Evolutionary conservation across 305 asterid genomes (phyloP), one percentile per base, ranked within the genome.

Genomic region (Fraxinus sp.): DNA sequence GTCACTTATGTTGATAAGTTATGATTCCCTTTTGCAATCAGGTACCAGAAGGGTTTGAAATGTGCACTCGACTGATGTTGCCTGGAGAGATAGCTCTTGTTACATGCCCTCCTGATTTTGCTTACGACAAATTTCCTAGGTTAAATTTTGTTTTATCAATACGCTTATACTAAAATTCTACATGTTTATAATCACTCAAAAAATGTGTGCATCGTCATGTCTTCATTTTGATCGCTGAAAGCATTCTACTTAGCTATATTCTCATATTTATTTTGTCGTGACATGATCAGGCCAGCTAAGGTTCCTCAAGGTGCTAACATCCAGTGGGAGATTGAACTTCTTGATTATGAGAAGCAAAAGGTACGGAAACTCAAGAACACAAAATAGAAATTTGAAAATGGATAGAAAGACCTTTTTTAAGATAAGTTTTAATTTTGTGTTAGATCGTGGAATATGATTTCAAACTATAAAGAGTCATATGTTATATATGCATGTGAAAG

Each of bases 41-140:
- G 99, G 98, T 96, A 39, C 99, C 98, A 33, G 94, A 92, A 93
- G 98, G 99, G 75, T 93, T 96, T 91, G 99, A 96, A 89, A 96
- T 95, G 99, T 92, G 93, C 90, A 92, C 94, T 70, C 92, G 99
- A 68, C 83, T 96, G 88, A 96, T 95, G 99, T 87, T 96, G 89
- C 98, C 98, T 73, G 98, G 98, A 83, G 99, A 96, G 95, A 81
- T 88, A 74, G 90, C 99, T 87, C 87, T 94, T 14, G 94, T 96
- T 75, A 92, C 97, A 13, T 96, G 98, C 87, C 99, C 98, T 79
- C 96, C 97, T 75, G 99, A 96, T 89, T 96, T 92, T 90, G 99
- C 99, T 83, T 96, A 96, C 76, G 98, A 95, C 94, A 96, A 95
- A 87, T 96, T 96, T 87, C 90, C 88, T 43, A 92, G 99, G 99